Conservation (phyloP, 176 grass and related monocot species). For the Eleusine indica region DNA sequence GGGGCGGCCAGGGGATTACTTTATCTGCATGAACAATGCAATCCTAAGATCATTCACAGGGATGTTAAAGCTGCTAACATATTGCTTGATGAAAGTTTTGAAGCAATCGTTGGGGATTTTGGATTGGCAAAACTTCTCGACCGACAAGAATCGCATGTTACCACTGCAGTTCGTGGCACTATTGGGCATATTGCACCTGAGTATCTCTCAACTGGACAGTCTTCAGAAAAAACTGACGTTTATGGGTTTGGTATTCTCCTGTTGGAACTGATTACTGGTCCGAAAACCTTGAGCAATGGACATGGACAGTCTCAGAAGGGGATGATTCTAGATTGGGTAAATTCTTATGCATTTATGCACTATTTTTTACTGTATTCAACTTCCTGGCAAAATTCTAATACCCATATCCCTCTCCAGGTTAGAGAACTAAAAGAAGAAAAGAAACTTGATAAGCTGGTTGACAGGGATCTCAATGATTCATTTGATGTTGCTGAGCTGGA, state of each 20-base stretch:
- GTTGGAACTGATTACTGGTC: constrained; percentile 88
- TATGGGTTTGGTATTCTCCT: constrained; percentile 98
- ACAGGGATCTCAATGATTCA: constrained; percentile 69
- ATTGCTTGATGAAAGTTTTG: constrained; percentile 85
- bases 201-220: constrained; percentile 96
- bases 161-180: constrained; percentile 90
- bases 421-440: constrained; percentile 77
- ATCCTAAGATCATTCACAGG: constrained; percentile 97
- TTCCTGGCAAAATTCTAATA: background rate
- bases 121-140: constrained; percentile 97
- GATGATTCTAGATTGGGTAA: constrained; percentile 97
- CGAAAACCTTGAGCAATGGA: constrained; percentile 77
- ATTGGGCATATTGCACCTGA: constrained; percentile 97
- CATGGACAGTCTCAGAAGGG: constrained; percentile 81
- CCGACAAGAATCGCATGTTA: constrained; percentile 88
- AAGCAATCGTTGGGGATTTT: constrained; percentile 94
- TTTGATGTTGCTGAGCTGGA: constrained; percentile 68
- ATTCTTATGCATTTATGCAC: constrained; percentile 9
- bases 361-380: constrained; percentile 1
- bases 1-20: constrained; percentile 87
- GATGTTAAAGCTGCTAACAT: constrained; percentile 98
- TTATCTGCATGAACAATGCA: constrained; percentile 96
- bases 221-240: constrained; percentile 94
- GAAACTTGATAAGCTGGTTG: constrained; percentile 63
- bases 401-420: constrained; percentile 52